phyloP scores from a whole-genome alignment of 2,329 filamentous ascomycete genomes.

The Diaporthe australafricana region DNA sequence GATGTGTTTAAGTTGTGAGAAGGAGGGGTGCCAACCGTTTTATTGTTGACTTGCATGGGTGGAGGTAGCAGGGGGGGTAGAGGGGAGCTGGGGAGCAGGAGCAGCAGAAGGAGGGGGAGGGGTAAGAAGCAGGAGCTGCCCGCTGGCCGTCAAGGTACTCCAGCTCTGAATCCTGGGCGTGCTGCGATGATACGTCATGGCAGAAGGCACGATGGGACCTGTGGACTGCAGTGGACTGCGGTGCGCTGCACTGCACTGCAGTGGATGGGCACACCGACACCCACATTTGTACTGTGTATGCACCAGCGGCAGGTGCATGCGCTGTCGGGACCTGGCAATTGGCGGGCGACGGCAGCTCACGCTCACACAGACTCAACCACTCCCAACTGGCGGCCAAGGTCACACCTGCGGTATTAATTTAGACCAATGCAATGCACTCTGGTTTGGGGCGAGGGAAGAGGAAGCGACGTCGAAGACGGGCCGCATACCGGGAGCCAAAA shows the following conservation, averaged over 20 bases:
- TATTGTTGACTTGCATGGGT: constrained; percentile 4
- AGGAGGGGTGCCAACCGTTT: constrained; percentile 21
- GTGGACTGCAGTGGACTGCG: neutral
- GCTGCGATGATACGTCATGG: constrained; percentile 27
- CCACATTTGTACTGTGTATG: neutral
- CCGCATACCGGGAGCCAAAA: constrained; percentile 24
- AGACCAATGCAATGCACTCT: constrained; percentile 8
- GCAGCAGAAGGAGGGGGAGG: constrained; percentile 23
- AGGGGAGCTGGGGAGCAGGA: too few species aligned
- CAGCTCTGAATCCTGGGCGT: too few species aligned
- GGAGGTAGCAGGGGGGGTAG: neutral
- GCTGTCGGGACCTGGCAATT: constrained; percentile 11
- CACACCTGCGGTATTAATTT: constrained; percentile 25
- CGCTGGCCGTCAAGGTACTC: neutral
- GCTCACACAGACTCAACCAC: neutral
- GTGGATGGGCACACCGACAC: neutral
- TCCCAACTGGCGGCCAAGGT: constrained; percentile 1
- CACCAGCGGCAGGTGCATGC: constrained; percentile 22
- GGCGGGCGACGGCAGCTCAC: neutral
- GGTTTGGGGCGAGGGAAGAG: constrained; percentile 1
- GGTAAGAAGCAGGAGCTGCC: neutral
- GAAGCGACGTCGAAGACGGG: neutral
- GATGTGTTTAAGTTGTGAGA: neutral
- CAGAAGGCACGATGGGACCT: constrained; percentile 14
- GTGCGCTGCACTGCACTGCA: too few species aligned